These are phyloP conservation scores for Entomortierella chlamydospora DNA, from an alignment of 192 early-diverging fungal species.

Conservation along the genomic window DNA sequence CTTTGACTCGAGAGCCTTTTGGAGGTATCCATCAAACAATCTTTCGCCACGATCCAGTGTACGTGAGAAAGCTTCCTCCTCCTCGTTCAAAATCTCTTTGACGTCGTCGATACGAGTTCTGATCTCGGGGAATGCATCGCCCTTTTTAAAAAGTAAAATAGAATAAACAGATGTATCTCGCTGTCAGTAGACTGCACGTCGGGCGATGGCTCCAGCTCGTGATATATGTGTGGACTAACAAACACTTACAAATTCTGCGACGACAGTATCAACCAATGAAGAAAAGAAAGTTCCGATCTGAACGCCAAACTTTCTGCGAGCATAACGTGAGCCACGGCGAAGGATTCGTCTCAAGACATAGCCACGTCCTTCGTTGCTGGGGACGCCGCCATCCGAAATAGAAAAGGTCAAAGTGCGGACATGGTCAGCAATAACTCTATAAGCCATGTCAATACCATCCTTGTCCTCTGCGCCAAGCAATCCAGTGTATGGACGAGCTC, in stretches of 20 bases:
- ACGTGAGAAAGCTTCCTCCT: slow-evolving; percentile 94
- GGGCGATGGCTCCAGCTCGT: no score
- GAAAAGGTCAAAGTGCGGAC: slow-evolving; percentile 96
- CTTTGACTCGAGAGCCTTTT: slow-evolving; percentile 72
- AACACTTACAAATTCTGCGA: slow-evolving; percentile 85
- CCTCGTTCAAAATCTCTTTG: slow-evolving; percentile 97
- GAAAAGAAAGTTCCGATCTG: slow-evolving; percentile 96
- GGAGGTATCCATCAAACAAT: slow-evolving; percentile 85
- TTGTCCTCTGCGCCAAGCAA: slow-evolving; percentile 89
- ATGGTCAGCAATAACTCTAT: slow-evolving; percentile 98
- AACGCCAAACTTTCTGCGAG: slow-evolving; percentile 89
- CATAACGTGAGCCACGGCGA: slow-evolving; percentile 94
- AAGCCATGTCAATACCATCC: slow-evolving; percentile 98
- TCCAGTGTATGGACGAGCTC: slow-evolving; percentile 86
- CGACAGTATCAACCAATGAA: slow-evolving; percentile 90
- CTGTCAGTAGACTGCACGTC: no score
- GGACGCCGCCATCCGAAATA: slow-evolving; percentile 95
- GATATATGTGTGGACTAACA: no score
- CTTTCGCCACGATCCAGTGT: slow-evolving; percentile 97
- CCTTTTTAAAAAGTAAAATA: slow-evolving; percentile 54
- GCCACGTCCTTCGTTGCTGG: slow-evolving; percentile 98
- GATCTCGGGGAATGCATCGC: slow-evolving; percentile 94
- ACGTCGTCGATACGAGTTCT: slow-evolving; percentile 77
- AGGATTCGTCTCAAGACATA: slow-evolving; percentile 98
- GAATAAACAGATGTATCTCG: no score